Base-by-base conservation (phyloP, 2,329 filamentous ascomycete genomes). In the Plenodomus tracheiphilus region DNA sequence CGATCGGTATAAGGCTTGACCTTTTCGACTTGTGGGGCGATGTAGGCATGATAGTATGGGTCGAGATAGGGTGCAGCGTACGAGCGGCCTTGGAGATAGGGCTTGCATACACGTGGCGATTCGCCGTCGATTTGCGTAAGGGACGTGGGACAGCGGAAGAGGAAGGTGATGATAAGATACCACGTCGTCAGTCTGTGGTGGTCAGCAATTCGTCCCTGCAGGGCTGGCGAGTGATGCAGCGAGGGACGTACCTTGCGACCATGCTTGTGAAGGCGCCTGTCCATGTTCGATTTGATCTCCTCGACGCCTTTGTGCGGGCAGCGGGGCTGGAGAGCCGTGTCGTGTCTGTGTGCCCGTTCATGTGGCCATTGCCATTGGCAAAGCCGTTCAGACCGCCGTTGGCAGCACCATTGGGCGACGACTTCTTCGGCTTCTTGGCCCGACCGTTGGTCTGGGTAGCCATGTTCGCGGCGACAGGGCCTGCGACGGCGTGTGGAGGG, bases 21-120 rank as follows among this genome's bases (percentile, higher is more conserved):
- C 41, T 84, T 76, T 32, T 92, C 82, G 53, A 96, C 84, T 67
- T 97, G 94, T 2, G 91, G 89, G 5, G 87, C 88, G 19, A 89
- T 87, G 66, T 97, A 96, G 49, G 83, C 73, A 59, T 93, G 78
- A 73, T 97, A 97, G 74, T 95, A 96, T 2, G 92, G 93, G 61
- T 86, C 80, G 25, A 95, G 66, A 70, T 93, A 87, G 3, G 94
- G 94, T 20, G 84, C 75, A 51, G 92, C 77, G 48, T 79, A 85
- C 77, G 77, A 85, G 61, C 75, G 85, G 74, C 76, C 87, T 81
- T 80, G 74, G 28, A 86, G 66, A 62, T 97, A 97, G 9, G 89
- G 86, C 65, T 86, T 86, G 81, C 94, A 99, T 53, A 97, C 82
- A 56, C 77, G 81, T 1, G 92, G 89, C 1, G 90, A 89, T 22